phyloP scores from a whole-genome alignment of 495 filamentous ascomycete genomes.

The Penicillium diatomitis region DNA sequence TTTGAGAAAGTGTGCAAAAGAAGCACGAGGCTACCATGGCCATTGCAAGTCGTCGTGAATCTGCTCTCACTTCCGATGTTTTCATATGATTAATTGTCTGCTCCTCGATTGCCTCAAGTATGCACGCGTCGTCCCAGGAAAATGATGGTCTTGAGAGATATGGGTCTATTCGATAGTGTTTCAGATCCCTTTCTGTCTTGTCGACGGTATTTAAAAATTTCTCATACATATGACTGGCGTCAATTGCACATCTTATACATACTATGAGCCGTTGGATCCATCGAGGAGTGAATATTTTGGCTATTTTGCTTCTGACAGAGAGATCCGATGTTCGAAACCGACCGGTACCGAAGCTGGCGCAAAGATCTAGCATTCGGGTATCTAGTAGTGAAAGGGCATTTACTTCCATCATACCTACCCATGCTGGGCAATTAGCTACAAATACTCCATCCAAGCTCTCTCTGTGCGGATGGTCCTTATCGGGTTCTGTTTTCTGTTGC shows the following conservation, averaged over 20 bases:
- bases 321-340: background rate
- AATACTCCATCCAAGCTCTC: background rate
- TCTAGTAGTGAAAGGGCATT: background rate
- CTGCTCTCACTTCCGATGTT: background rate
- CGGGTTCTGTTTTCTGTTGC: no score
- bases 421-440: background rate
- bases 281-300: background rate
- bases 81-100: background rate
- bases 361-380: background rate
- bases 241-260: background rate
- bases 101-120: background rate
- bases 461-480: no score
- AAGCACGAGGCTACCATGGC: conserved; percentile 1
- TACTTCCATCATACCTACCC: background rate
- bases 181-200: background rate
- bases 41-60: background rate
- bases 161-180: conserved; percentile 1
- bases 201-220: background rate
- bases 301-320: background rate
- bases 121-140: background rate
- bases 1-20: background rate
- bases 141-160: no score
- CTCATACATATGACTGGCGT: background rate
- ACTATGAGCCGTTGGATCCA: background rate
- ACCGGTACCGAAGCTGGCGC: conserved; percentile 1